Percentiles rank a stretch among this genome's conserved stretches.
phyloP scores from a whole-genome alignment of 202 grass and related monocot species.

The Sporobolus alterniflorus region DNA sequence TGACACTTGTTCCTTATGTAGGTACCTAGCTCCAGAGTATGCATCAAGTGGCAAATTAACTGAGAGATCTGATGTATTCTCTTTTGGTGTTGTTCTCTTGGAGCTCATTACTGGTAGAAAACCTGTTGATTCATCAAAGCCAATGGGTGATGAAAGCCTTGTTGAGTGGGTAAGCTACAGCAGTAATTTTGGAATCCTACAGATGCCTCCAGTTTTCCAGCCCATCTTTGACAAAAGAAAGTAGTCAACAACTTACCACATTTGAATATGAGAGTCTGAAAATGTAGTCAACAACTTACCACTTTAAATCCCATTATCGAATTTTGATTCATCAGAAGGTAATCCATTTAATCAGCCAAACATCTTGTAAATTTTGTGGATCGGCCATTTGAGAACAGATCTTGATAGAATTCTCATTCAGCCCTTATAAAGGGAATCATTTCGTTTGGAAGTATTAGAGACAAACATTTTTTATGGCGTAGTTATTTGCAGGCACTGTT shows the following conservation, averaged over 20 bases:
- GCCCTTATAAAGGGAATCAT: neutral
- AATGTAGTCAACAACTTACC: neutral
- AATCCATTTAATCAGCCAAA: neutral
- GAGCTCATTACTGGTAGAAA: constrained; percentile 94
- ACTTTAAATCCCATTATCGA: neutral
- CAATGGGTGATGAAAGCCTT: constrained; percentile 97
- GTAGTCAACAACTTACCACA: no score
- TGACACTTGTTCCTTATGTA: constrained; percentile 35
- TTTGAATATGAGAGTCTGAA: neutral
- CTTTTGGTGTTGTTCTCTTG: constrained; percentile 94
- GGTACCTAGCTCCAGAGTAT: constrained; percentile 97
- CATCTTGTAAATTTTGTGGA: neutral
- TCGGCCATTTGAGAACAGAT: neutral
- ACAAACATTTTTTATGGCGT: constrained; percentile 23
- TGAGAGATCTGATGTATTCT: constrained; percentile 96
- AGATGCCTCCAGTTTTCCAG: neutral
- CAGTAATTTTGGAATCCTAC: neutral
- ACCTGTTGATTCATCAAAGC: constrained; percentile 84
- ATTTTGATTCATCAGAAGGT: neutral
- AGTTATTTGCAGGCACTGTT: constrained; percentile 73
- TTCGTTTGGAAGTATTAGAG: neutral
- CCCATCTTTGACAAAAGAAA: neutral
- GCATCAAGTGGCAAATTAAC: constrained; percentile 94
- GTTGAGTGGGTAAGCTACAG: constrained; percentile 88
- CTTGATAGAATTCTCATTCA: neutral